phyloP scores from a whole-genome alignment of 108 stramenopile species.

The Mediolabrus comicus region DNA sequence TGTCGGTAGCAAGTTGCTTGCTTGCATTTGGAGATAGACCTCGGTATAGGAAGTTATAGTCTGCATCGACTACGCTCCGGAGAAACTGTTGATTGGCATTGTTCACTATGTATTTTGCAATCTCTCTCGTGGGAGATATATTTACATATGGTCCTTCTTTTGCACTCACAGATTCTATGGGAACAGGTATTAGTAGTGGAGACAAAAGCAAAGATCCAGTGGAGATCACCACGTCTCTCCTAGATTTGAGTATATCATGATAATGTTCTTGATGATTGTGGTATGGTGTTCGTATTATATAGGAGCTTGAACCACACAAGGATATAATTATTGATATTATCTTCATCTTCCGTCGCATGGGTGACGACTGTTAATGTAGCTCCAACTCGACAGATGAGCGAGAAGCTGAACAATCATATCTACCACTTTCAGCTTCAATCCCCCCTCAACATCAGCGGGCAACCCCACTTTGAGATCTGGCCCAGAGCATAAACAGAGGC shows the following conservation, averaged over 20 bases:
- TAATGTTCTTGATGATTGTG: no score
- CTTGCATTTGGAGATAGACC: conserved; percentile 16
- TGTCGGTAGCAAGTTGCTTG: neutral
- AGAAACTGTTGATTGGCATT: conserved; percentile 24
- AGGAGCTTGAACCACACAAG: neutral
- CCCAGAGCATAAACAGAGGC: no score
- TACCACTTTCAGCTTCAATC: no score
- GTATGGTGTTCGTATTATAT: neutral
- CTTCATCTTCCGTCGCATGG: no score
- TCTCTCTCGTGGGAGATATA: conserved; percentile 8
- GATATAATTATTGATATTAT: no score
- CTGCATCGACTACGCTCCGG: conserved; percentile 13
- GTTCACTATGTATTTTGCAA: conserved; percentile 25
- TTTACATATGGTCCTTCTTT: neutral
- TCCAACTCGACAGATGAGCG: no score
- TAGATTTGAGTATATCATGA: neutral
- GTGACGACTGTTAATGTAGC: no score
- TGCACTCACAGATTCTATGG: neutral
- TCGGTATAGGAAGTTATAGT: conserved; percentile 39
- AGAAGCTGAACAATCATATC: no score
- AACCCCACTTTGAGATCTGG: no score
- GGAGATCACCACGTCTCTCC: neutral
- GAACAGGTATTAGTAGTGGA: neutral
- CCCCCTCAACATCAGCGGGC: no score
- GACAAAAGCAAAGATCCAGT: neutral